Evolutionary conservation across 2,329 filamentous ascomycete species (phyloP).

Genomic region (Penicillium sp.): DNA sequence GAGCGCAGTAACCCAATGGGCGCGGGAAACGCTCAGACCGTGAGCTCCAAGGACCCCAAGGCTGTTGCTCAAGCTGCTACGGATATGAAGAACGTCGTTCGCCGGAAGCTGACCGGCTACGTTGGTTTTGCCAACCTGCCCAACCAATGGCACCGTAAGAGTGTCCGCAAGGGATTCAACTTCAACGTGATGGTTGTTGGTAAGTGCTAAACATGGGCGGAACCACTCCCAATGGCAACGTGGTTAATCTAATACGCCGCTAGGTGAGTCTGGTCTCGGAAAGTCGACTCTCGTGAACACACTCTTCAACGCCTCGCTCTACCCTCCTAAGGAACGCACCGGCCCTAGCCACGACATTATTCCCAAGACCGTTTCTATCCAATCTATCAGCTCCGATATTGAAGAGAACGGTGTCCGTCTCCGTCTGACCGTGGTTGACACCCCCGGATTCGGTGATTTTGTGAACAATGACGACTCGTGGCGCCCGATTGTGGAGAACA

Average conservation of each 20-base stretch:
- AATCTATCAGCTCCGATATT: conserved; percentile 94
- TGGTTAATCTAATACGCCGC: too few relatives aligned
- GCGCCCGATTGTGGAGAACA: conserved; percentile 98
- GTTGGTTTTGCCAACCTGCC: conserved; percentile 97
- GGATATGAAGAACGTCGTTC: conserved; percentile 88
- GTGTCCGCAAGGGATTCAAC: conserved; percentile 99
- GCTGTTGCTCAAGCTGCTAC: conserved; percentile 47
- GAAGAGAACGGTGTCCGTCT: too few relatives aligned
- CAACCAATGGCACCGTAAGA: conserved; percentile 99
- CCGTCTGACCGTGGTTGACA: conserved; percentile 92
- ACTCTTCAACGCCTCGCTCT: conserved; percentile 97
- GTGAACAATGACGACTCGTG: conserved; percentile 99
- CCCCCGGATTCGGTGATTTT: conserved; percentile 95
- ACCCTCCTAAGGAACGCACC: conserved; percentile 97
- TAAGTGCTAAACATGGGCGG: too few relatives aligned
- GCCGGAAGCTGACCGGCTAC: conserved; percentile 94
- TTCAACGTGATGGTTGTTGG: conserved; percentile 99
- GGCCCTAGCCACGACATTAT: conserved; percentile 94
- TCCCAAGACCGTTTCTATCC: conserved; percentile 92
- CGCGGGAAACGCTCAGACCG: conserved; percentile 48
- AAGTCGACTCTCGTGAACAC: conserved; percentile 99
- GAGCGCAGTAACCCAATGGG: conserved; percentile 53
- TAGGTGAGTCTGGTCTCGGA: conserved; percentile 96
- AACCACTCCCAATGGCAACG: too few relatives aligned
- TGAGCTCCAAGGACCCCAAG: conserved; percentile 58